Percentiles rank a stretch among this genome's conserved stretches.
Evolutionary conservation across 805 yeast genomes (phyloP).

Genomic region (Alloascoidea hylecoeti): DNA sequence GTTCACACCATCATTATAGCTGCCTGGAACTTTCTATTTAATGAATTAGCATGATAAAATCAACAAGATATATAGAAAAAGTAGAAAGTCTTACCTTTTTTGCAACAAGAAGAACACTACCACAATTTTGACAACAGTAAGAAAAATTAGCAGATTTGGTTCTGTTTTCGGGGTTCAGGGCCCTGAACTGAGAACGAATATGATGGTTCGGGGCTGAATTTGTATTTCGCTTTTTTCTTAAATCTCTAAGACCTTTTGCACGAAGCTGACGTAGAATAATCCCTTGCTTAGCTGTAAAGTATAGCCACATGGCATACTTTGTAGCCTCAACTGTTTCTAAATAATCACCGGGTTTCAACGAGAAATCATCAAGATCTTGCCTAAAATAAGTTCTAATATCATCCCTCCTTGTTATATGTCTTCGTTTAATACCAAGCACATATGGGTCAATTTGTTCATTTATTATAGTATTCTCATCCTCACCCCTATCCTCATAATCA

Average conservation of each 20-base stretch:
- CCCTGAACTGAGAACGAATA: too few relatives aligned
- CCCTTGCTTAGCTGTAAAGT: background rate
- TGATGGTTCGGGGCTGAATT: too few relatives aligned
- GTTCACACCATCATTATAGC: conserved; percentile 1
- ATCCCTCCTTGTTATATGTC: background rate
- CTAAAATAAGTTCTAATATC: background rate
- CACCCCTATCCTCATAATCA: background rate
- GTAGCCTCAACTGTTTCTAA: background rate
- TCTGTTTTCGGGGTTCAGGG: too few relatives aligned
- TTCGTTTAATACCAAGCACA: too few relatives aligned
- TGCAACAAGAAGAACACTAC: background rate
- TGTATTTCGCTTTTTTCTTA: background rate
- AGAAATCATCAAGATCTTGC: background rate
- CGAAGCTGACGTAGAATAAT: background rate
- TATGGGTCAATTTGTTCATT: too few relatives aligned
- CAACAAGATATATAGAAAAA: background rate
- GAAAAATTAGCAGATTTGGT: background rate
- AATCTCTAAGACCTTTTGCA: background rate
- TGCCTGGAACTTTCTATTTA: background rate
- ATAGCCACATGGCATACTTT: background rate
- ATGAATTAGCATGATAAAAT: background rate
- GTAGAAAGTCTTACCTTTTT: background rate
- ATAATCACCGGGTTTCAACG: background rate
- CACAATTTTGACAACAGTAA: background rate
- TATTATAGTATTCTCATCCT: too few relatives aligned